phyloP scores from a whole-genome alignment of 108 stramenopile genomes.

The Nitzschia sp. region DNA sequence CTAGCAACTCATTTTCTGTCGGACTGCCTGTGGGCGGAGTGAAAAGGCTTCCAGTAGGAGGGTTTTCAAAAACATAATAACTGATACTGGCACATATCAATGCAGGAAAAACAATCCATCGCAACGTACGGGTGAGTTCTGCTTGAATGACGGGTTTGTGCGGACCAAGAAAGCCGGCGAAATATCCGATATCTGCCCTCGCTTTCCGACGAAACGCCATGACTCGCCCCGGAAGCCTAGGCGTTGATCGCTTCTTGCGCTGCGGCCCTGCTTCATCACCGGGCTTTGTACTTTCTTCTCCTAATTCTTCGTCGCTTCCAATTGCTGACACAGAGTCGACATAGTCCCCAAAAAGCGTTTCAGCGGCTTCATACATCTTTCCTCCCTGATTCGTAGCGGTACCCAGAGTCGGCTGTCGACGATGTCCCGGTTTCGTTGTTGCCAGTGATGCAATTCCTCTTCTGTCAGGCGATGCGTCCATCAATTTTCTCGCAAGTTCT shows the following conservation, averaged over 20 bases:
- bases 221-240: background rate
- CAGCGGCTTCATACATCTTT: background rate
- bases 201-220: background rate
- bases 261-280: background rate
- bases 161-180: constrained; percentile 17
- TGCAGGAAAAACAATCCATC: constrained; percentile 30
- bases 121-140: background rate
- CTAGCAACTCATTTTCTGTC: background rate
- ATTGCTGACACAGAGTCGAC: background rate
- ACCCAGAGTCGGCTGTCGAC: background rate
- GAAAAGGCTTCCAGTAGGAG: constrained; percentile 13
- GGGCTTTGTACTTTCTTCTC: background rate
- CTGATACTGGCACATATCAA: constrained; percentile 1
- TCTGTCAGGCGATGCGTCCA: constrained; percentile 1
- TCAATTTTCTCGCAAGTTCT: background rate
- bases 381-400: background rate
- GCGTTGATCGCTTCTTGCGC: background rate
- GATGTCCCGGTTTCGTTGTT: background rate
- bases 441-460: background rate
- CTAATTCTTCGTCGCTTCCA: background rate
- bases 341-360: constrained; percentile 14
- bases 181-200: constrained; percentile 19
- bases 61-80: constrained; percentile 37
- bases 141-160: constrained; percentile 1
- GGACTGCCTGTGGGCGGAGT: no score